Percentiles rank a stretch among this genome's conserved stretches.
phyloP scores from a whole-genome alignment of 2,329 filamentous ascomycete genomes.

The Tolypocladium sp. region DNA sequence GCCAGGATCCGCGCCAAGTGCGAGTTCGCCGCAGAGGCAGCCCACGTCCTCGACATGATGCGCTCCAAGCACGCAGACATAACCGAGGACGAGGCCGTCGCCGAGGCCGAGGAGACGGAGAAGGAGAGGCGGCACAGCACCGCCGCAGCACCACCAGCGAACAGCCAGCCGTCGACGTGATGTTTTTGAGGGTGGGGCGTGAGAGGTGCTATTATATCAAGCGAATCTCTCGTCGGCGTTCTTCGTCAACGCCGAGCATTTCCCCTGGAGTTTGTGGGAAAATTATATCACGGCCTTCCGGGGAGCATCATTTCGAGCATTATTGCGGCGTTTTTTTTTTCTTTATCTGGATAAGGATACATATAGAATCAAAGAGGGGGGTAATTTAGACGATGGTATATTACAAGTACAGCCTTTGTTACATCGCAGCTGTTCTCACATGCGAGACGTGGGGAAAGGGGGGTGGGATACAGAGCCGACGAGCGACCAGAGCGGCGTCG shows the following conservation, averaged over 20 bases:
- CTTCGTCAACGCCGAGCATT: not conserved
- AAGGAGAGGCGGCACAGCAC: conserved; percentile 12
- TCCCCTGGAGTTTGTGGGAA: not conserved
- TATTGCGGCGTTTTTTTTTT: not conserved
- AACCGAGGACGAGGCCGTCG: conserved; percentile 17
- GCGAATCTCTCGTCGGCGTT: not conserved
- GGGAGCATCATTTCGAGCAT: not conserved
- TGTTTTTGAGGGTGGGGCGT: not conserved
- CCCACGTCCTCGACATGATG: conserved; percentile 45
- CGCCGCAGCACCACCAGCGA: not conserved
- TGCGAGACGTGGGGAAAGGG: not conserved
- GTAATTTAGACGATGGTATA: not conserved
- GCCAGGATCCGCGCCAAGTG: conserved; percentile 51
- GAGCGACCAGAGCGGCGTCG: no score
- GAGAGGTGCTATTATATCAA: not conserved
- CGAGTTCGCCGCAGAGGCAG: conserved; percentile 61
- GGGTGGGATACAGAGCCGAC: no score
- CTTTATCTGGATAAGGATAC: not conserved
- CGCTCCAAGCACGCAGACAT: conserved; percentile 18
- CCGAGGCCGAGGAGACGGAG: conserved; percentile 13
- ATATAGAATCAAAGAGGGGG: not conserved
- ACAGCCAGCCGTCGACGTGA: not conserved
- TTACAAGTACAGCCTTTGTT: not conserved
- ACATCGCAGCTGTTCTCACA: not conserved
- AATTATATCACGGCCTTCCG: not conserved